These are phyloP conservation scores for Vanderwaltozyma polyspora DNA, from an alignment of 805 yeast species.

Conservation along the genomic window DNA sequence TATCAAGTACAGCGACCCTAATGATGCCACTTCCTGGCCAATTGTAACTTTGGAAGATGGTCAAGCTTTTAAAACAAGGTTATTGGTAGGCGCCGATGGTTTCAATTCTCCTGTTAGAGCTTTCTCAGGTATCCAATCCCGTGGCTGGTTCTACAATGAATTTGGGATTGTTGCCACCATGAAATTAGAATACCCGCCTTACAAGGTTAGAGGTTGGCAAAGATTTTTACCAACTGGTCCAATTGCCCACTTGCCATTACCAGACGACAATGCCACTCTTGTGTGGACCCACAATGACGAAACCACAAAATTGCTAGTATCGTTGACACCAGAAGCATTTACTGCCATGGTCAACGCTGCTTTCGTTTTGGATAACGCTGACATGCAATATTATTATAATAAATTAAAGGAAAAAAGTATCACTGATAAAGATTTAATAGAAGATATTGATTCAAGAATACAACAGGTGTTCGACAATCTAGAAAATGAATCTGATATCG, in stretches of 20 bases:
- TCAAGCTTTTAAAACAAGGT: constrained; percentile 47
- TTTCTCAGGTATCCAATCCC: constrained; percentile 67
- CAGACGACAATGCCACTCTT: constrained; percentile 74
- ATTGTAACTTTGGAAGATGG: constrained; percentile 59
- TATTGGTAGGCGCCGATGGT: constrained; percentile 94
- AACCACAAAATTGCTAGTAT: constrained; percentile 49
- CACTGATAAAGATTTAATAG: constrained; percentile 38
- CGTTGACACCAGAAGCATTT: constrained; percentile 51
- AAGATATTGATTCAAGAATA: constrained; percentile 66
- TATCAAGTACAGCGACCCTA: constrained; percentile 31
- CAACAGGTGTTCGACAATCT: constrained; percentile 21
- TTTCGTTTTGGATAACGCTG: constrained; percentile 65
- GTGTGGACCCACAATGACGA: constrained; percentile 90
- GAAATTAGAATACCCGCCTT: constrained; percentile 61
- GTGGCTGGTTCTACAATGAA: constrained; percentile 86
- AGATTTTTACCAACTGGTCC: constrained; percentile 89
- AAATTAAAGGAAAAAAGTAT: constrained; percentile 24
- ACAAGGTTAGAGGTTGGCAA: constrained; percentile 77
- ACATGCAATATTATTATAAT: constrained; percentile 57
- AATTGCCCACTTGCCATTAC: constrained; percentile 79
- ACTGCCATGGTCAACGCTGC: constrained; percentile 74
- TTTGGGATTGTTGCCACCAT: constrained; percentile 92
- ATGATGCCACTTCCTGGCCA: constrained; percentile 57
- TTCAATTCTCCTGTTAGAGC: constrained; percentile 84
- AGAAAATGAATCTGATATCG: constrained; percentile 35